Conservation (phyloP, 2,329 filamentous ascomycete genomes). For the Fusarium transvaalense region DNA sequence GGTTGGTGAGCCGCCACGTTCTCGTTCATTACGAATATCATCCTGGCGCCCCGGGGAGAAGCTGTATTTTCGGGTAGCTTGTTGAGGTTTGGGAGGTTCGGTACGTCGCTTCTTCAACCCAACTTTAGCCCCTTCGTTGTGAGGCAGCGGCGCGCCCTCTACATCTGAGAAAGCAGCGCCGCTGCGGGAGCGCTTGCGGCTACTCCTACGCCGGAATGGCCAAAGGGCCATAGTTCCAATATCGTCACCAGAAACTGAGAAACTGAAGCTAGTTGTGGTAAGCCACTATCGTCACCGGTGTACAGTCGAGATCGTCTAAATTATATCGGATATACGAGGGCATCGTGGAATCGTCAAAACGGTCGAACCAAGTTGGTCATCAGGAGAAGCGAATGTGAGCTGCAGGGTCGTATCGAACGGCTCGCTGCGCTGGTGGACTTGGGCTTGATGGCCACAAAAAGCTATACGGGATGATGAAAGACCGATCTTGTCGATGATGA, state of each 20-base stretch:
- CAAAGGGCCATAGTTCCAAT: slow-evolving; percentile 76
- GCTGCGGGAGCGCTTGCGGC: slow-evolving; percentile 69
- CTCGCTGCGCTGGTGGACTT: slow-evolving; percentile 42
- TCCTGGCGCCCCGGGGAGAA: slow-evolving; percentile 73
- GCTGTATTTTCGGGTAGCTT: slow-evolving; percentile 66
- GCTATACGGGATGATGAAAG: slow-evolving; percentile 28
- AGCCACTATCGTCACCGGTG: slow-evolving; percentile 43
- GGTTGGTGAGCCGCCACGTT: slow-evolving; percentile 35
- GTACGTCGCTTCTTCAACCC: slow-evolving; percentile 59
- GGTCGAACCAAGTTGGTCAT: slow-evolving; percentile 47
- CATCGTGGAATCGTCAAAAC: slow-evolving; percentile 48
- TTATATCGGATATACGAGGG: slow-evolving; percentile 48
- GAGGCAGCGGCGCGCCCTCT: slow-evolving; percentile 58
- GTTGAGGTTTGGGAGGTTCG: slow-evolving; percentile 62
- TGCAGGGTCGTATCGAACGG: slow-evolving; percentile 43
- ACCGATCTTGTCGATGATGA: slow-evolving; percentile 32
- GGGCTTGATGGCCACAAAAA: slow-evolving; percentile 33
- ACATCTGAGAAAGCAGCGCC: slow-evolving; percentile 67
- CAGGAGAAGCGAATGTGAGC: slow-evolving; percentile 35
- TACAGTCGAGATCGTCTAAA: slow-evolving; percentile 42
- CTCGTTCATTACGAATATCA: slow-evolving; percentile 59
- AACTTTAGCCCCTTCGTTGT: slow-evolving; percentile 51
- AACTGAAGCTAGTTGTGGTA: slow-evolving; percentile 41
- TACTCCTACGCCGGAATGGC: slow-evolving; percentile 83
- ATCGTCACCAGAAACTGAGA: slow-evolving; percentile 38